Percentiles rank a stretch among this genome's conserved stretches.
Conservation (phyloP, 2,329 filamentous ascomycete species). For the Cadophora gregata region DNA sequence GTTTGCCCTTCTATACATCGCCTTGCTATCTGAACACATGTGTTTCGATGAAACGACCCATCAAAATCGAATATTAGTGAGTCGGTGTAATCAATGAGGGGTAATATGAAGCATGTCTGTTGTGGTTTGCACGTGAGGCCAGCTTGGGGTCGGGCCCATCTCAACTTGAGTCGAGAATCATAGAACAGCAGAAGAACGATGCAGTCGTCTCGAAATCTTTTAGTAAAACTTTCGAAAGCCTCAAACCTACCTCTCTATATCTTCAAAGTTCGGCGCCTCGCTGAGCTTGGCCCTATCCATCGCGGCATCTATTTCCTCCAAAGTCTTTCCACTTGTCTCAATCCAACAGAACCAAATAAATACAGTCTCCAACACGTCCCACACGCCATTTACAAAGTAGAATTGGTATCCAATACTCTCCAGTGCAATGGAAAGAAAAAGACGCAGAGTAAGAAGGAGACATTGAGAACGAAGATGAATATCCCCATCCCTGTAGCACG, state of each 20-base stretch:
- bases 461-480: slow-evolving; percentile 44
- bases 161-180: too few relatives aligned
- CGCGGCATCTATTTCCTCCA: slow-evolving; percentile 48
- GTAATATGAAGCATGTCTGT: too few relatives aligned
- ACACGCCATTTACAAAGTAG: slow-evolving; percentile 33
- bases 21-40: too few relatives aligned
- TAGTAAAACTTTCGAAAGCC: not conserved
- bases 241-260: not conserved
- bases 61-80: too few relatives aligned
- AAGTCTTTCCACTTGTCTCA: slow-evolving; percentile 48
- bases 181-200: too few relatives aligned
- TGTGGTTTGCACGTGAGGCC: too few relatives aligned
- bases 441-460: slow-evolving; percentile 39
- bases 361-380: slow-evolving; percentile 48
- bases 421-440: slow-evolving; percentile 48
- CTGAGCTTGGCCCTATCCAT: slow-evolving; percentile 36
- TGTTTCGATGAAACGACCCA: not conserved
- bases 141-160: too few relatives aligned
- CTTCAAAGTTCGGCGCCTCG: slow-evolving; percentile 22
- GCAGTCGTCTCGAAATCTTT: too few relatives aligned
- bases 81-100: too few relatives aligned
- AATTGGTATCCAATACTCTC: slow-evolving; percentile 36
- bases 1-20: not conserved
- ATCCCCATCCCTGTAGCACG: slow-evolving; percentile 54
- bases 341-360: slow-evolving; percentile 50